Base-by-base conservation (phyloP, 306 rosid species). In the Heteromeles arbutifolia region DNA sequence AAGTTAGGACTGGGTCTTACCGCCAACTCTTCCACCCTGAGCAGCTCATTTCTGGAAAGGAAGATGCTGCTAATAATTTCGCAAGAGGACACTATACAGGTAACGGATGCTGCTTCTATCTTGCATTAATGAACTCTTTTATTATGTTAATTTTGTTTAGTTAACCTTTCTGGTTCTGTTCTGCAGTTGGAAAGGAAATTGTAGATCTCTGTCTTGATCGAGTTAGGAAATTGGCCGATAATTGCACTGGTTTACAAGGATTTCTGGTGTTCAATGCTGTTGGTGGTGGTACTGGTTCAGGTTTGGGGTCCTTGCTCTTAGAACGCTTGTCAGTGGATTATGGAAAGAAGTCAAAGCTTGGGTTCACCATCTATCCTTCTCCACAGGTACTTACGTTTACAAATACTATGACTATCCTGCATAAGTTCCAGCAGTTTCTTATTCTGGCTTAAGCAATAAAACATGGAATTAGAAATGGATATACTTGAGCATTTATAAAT, bases 281-380 rank as follows among this genome's bases (percentile, higher is more conserved):
- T 65, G 98, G 98, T 44, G 98, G 98, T 1, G 98, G 98, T 3
- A 95, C 98, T 22, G 98, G 98, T 41, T 95, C 98, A 50, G 98
- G 98, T 65, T 64, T 95, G 39, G 98, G 98, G 29, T 95, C 97
- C 1, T 87, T 95, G 84, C 71, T 95, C 32, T 77, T 95, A 77
- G 98, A 95, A 74, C 97, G 97, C 28, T 84, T 95, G 45, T 95
- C 98, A 9, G 98, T 95, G 4, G 98, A 95, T 80, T 93, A 93
- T 70, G 98, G 98, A 12, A 93, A 93, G 80, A 93, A 93, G 65
- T 93, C 98, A 1, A 95, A 95, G 87, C 90, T 95, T 9, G 98
- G 98, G 6, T 95, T 95, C 89, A 90, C 98, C 77, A 95, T 95
- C 82, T 95, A 92, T 65, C 98, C 98, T 62, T 95, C 98, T n/a